Base-by-base conservation (phyloP, 140 eudicot genomes). In the Flaveria floridana region DNA sequence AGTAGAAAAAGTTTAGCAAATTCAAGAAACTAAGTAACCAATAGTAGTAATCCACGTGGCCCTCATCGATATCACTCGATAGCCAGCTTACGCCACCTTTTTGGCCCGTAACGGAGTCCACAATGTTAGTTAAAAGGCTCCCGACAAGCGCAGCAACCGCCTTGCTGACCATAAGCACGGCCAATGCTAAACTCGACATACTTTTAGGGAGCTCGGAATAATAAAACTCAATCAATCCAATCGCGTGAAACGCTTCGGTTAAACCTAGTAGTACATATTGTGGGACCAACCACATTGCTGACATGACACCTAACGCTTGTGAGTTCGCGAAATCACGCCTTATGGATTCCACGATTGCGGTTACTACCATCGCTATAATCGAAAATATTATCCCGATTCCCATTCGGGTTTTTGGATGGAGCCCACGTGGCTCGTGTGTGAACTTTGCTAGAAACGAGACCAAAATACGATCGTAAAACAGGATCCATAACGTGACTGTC, bases 201-300 rank as follows among this genome's bases (percentile, higher is more conserved):
- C 80, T 83, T 21, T 64, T 78, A 1, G 88, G 84, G n/a, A 86
- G 75, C 68, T 81, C 83, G 2, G 75, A 55, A 53, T 83, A 86
- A 59, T 74, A 86, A 68, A 83, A 81, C 65, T 86, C 91, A 30
- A 75, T 71, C 61, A 78, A 84, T 34, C 82, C 88, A 0, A 84
- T 41, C 0, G 85, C 75, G 14, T 65, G 68, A 6, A 86, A 84
- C 3, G 86, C 91, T 58, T 84, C 88, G 0, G 84, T 78, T 56
- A 86, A 11, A 5, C 91, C 88, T 1, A 68, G 53, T 52, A 84
- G 72, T 0, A 51, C 76, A 37, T 30, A 74, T 0, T 81, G 88
- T 9, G 84, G 86, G 14, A 81, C 64, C 76, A 86, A 78, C 91
- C 91, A 86, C 82, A 83, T 63, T 26, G 87, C 88, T 14, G 91